Base-by-base conservation (phyloP, 495 filamentous ascomycete genomes). In the Aspergillus mulundensis region DNA sequence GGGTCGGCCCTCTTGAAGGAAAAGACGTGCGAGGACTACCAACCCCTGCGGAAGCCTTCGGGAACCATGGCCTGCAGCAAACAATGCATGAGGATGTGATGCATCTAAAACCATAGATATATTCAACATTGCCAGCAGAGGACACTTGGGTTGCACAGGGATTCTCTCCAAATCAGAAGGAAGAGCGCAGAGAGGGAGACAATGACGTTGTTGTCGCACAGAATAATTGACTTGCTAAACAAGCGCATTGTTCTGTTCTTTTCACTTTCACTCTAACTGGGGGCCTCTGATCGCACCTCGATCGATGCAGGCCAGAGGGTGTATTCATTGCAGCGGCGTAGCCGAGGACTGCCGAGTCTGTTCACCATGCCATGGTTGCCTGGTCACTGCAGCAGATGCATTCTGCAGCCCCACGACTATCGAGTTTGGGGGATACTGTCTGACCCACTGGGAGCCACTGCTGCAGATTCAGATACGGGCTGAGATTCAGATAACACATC, bases 31-130 rank as follows among this genome's bases (percentile, higher is more conserved):
- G n/a, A n/a, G n/a, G n/a, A n/a, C n/a, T n/a, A n/a, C n/a, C n/a
- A n/a, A n/a, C n/a, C n/a, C n/a, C n/a, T n/a, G n/a, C n/a, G n/a
- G n/a, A n/a, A 8, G 25, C 25, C 25, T 28, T 28, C 25, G 25
- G 25, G 16, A 21, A 49, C 38, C 44, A 48, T 58, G 41, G 52
- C 51, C 52, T 56, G 53, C 58, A 48, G 53, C 49, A 60, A 56
- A 55, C 46, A 47, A 50, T 56, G 58, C 51, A 54, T 50, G 49
- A 30, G 30, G 49, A 41, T 56, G 32, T 36, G 53, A 60, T 53
- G 48, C 41, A 60, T 56, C 58, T 52, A 24, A 60, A 48, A 48
- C 19, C 15, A 32, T 24, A 18, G n/a, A 30, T n/a, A n/a, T n/a
- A 49, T 49, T 23, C 47, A 50, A 54, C 50, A 42, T 53, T 49